Conservation (phyloP, 352 stramenopile genomes). For the Pythium folliculosum region DNA sequence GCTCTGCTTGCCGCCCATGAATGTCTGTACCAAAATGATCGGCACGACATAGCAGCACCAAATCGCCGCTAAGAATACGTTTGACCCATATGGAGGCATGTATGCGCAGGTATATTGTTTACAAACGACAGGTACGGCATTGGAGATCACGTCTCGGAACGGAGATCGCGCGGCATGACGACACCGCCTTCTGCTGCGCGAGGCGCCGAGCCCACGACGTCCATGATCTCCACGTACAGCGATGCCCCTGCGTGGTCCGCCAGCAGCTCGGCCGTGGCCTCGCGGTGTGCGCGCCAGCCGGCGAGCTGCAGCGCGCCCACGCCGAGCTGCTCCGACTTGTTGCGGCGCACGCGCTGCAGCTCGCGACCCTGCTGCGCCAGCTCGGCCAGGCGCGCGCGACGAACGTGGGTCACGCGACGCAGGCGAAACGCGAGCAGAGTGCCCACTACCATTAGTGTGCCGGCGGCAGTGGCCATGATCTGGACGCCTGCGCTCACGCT, state of each 20-base stretch:
- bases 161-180: too few species aligned
- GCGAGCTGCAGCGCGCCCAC: background rate
- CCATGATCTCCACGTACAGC: background rate
- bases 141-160: too few species aligned
- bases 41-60: too few species aligned
- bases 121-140: too few species aligned
- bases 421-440: background rate
- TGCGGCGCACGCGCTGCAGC: background rate
- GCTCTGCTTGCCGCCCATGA: conserved; percentile 59
- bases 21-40: too few species aligned
- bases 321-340: background rate
- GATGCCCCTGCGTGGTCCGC: too few species aligned
- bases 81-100: too few species aligned
- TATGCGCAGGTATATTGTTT: too few species aligned
- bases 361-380: background rate
- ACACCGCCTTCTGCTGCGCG: too few species aligned
- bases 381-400: background rate
- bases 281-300: background rate
- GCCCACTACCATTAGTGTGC: background rate
- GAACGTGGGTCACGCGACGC: background rate
- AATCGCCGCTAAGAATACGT: conserved; percentile 11
- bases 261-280: background rate
- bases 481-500: conserved; percentile 2
- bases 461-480: background rate
- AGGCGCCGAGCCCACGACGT: background rate